Base-by-base conservation (phyloP, 2,329 filamentous ascomycete genomes). In the Blastomyces gilchristii region DNA sequence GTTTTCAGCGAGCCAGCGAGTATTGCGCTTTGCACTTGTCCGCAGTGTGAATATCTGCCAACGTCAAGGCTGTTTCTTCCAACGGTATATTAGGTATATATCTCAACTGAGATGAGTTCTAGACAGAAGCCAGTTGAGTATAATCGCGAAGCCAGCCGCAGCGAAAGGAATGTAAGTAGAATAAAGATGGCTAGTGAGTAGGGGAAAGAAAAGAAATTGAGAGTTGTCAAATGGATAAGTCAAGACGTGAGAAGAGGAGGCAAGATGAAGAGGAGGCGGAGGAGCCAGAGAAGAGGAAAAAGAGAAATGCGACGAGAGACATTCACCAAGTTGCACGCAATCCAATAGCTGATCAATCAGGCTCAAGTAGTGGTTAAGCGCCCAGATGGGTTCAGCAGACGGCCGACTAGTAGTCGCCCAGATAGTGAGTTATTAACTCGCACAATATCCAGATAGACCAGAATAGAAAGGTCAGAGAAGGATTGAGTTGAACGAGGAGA, bases 61-160 rank as follows among this genome's bases (percentile, higher is more conserved):
- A 45, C 14, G 16, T 11, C 18, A 9, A 45, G 5, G 14, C 41
- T 11, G 25, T 59, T 47, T 43, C 28, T 28, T 34, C 43, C 18
- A 25, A 14, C n/a, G 16, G 12, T 39, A 8, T 41, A 59, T 47
- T 59, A 59, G 49, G 16, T 59, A 59, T 47, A 34, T 34, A 41
- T 22, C 7, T 59, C 57, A 59, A 47, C 43, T 59, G 25, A 49
- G 22, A 8, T 41, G 41, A 49, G 57, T 28, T 59, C 57, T 12
- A 11, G 14, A 31, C 18, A 58, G 52, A 41, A 57, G n/a, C 58
- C 39, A 31, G n/a, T 12, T 45, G 41, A 62, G 25, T 6, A 58
- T 37, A 62, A 22, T 37, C 31, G 54, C 63, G 63, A 64, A 62
- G 57, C 63, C 63, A 59, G 63, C 58, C 63, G 63, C 52, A 58